A percentile compares a stretch with the other conserved stretches of the same genome.
These are phyloP conservation scores for Chernovozyma aurita DNA, from an alignment of 1,139 yeast genomes.

Conservation along the genomic window DNA sequence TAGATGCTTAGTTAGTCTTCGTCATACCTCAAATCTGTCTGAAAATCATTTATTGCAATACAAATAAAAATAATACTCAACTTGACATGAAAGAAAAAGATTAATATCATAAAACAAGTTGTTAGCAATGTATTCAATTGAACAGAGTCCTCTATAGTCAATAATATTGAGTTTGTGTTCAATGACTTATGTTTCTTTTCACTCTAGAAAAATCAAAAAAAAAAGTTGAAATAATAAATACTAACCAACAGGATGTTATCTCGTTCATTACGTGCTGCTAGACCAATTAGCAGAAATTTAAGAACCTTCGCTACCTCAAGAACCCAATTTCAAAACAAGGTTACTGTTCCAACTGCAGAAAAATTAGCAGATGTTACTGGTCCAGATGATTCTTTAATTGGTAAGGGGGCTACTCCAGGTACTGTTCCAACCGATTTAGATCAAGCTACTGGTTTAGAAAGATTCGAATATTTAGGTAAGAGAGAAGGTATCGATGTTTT, in stretches of 20 bases:
- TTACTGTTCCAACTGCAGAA: conserved; percentile 55
- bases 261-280: conserved; percentile 37
- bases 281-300: conserved; percentile 20
- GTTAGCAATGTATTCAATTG: too few relatives aligned
- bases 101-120: too few relatives aligned
- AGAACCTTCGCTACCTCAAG: conserved; percentile 42
- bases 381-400: conserved; percentile 69
- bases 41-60: too few relatives aligned
- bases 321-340: conserved; percentile 26
- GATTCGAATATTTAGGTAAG: conserved; percentile 92
- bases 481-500: conserved; percentile 94
- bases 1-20: too few relatives aligned
- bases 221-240: too few relatives aligned
- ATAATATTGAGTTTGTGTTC: too few relatives aligned
- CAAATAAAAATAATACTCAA: too few relatives aligned
- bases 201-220: too few relatives aligned
- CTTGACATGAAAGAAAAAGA: too few relatives aligned
- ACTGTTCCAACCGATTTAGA: conserved; percentile 89
- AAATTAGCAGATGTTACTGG: conserved; percentile 76
- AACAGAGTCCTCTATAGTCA: too few relatives aligned
- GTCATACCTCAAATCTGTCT: too few relatives aligned
- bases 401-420: conserved; percentile 83
- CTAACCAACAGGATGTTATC: conserved; percentile 28
- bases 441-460: conserved; percentile 97
- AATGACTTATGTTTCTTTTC: too few relatives aligned